phyloP scores from a whole-genome alignment of 2,329 filamentous ascomycete species.

The Ceratocystis colombiana region DNA sequence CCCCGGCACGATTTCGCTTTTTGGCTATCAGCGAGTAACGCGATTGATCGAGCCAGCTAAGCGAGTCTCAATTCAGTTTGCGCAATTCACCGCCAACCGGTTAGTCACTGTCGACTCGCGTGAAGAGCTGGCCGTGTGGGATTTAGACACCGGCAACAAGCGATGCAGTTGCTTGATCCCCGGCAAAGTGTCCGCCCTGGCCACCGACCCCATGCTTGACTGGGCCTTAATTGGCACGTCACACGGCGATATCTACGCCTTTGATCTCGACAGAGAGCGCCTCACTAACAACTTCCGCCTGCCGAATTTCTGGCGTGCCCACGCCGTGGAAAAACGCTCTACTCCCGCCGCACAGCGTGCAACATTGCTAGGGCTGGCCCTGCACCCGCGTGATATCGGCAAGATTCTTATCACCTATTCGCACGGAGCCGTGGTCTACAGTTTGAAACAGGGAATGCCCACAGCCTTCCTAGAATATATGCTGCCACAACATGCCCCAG shows the following conservation, averaged over 20 bases:
- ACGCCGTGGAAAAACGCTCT: conserved; percentile 53
- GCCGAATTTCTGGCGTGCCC: conserved; percentile 74
- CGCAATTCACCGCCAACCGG: conserved; percentile 80
- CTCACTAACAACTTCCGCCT: conserved; percentile 64
- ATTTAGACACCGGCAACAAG: conserved; percentile 59
- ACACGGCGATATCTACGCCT: conserved; percentile 79
- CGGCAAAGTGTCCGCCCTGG: conserved; percentile 61
- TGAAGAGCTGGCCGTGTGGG: conserved; percentile 77
- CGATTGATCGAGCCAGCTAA: conserved; percentile 62
- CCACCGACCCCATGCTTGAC: conserved; percentile 82
- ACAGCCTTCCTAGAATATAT: conserved; percentile 74
- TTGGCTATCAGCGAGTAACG: conserved; percentile 71
- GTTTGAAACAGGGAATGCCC: conserved; percentile 81
- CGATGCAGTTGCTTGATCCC: conserved; percentile 64
- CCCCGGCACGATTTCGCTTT: conserved; percentile 76
- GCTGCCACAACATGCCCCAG: conserved; percentile 69
- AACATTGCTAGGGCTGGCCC: conserved; percentile 63
- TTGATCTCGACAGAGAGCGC: conserved; percentile 74
- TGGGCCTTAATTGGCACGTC: conserved; percentile 81
- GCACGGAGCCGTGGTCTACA: conserved; percentile 79
- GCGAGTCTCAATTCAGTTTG: conserved; percentile 60
- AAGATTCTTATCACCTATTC: conserved; percentile 85
- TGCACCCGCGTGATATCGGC: conserved; percentile 88
- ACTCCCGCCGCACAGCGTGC: conserved; percentile 30
- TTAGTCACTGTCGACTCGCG: conserved; percentile 75